Evolutionary conservation across 1,139 yeast genomes (phyloP).

Genomic region (Blastobotrys serpentis): DNA sequence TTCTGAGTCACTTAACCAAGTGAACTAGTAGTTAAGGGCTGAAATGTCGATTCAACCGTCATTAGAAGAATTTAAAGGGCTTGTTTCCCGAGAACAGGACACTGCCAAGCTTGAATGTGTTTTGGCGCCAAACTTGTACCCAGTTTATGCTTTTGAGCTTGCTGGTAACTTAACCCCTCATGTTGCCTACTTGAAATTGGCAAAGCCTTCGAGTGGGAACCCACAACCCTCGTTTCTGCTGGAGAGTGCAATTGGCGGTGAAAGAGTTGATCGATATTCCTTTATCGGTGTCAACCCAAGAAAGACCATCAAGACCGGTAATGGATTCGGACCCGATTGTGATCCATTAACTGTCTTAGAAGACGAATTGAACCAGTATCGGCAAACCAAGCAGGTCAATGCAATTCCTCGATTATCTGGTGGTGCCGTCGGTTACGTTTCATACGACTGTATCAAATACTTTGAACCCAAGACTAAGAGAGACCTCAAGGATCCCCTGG

Average conservation of each 20-base stretch:
- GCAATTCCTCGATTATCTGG: constrained; percentile 74
- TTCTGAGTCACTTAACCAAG: background rate
- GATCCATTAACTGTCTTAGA: constrained; percentile 82
- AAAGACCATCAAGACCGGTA: constrained; percentile 77
- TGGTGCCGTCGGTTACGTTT: constrained; percentile 93
- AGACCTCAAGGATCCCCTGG: constrained; percentile 68
- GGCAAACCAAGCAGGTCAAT: constrained; percentile 56
- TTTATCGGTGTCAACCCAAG: constrained; percentile 86
- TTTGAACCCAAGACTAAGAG: constrained; percentile 88
- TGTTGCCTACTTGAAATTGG: constrained; percentile 80
- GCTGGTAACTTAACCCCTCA: constrained; percentile 85
- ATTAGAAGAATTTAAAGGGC: background rate
- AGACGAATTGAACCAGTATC: constrained; percentile 59
- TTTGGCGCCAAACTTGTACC: constrained; percentile 57
- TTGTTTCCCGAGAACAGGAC: constrained; percentile 2
- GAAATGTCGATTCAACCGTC: constrained; percentile 2
- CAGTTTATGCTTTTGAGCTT: constrained; percentile 71
- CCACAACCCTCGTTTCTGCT: constrained; percentile 70
- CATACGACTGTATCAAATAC: constrained; percentile 94
- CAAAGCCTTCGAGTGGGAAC: constrained; percentile 49
- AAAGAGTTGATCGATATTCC: constrained; percentile 83
- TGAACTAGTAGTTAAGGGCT: background rate
- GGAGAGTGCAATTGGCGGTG: constrained; percentile 88
- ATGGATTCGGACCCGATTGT: constrained; percentile 52
- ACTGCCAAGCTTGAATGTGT: constrained; percentile 14